Base-by-base conservation (phyloP, 2,329 filamentous ascomycete species). In the Lasiodiplodia citricola region DNA sequence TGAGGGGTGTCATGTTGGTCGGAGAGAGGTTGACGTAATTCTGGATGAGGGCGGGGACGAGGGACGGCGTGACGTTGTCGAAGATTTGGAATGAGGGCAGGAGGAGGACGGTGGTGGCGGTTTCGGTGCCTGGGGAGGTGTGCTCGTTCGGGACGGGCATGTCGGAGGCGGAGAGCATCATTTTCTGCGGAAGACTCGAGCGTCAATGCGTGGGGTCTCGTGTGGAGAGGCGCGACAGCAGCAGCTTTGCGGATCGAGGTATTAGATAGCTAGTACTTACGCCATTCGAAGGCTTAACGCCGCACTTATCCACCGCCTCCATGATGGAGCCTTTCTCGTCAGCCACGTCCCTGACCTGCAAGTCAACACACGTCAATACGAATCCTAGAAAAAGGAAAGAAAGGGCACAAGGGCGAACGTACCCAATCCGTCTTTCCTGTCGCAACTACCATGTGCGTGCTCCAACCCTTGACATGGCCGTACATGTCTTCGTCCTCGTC, bases 351-450 rank as follows among this genome's bases (percentile, higher is more conserved):
- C 70, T 65, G 44, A 68, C 66, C 66, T 68, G 66, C 57, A 65
- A 47, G 68, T 70, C 69, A 69, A 69, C 31, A 67, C 44, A 47
- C 37, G 38, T 68, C 51, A 68, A 54, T 67, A 69, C 62, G 69
- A 14, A 77, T 10, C 75, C 16, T 60, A 47, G 14, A 51, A 13
- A 60, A 25, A 52, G 6, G 50, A 38, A 31, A 57, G 11, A 67
- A 47, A 23, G 3, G n/a, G 25, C 21, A 10, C 3, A 28, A 14
- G 13, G 11, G n/a, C 37, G 3, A 16, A 14, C 92, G 83, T 76
- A 95, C 91, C 96, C 96, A 99, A 81, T 99, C 96, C 31, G 90
- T 87, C 87, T 97, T 97, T 70, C 94, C 93, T n/a, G 96, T 99
- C 28, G 93, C 96, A 18, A 98, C 93, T 38, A 99, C 83, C 70